Evolutionary conservation across 139 green algal species (phyloP).

Genomic region (Picochlorum sp.): DNA sequence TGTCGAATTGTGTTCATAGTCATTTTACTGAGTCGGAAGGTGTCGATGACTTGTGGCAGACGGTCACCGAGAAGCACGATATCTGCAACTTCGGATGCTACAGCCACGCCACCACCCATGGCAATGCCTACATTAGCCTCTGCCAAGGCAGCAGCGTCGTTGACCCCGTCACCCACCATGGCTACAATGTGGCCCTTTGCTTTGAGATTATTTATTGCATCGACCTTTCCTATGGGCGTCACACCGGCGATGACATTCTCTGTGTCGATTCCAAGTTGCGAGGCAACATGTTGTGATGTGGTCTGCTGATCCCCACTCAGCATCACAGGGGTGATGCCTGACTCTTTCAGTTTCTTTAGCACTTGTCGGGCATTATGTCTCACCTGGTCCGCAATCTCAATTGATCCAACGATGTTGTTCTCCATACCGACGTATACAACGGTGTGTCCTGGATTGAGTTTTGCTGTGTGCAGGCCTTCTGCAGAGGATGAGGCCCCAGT

Average conservation of each 20-base stretch:
- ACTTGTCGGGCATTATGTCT: conserved; percentile 42
- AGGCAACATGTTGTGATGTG: conserved; percentile 48
- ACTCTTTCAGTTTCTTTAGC: conserved; percentile 18
- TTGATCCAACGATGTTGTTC: conserved; percentile 37
- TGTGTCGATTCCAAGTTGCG: conserved; percentile 45
- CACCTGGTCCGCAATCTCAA: conserved; percentile 57
- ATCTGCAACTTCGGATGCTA: conserved; percentile 54
- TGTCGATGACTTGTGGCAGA: conserved; percentile 67
- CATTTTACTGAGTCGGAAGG: conserved; percentile 52
- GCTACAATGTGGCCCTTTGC: conserved; percentile 46
- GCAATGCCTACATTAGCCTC: conserved; percentile 79
- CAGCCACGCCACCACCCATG: conserved; percentile 62
- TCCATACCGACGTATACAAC: conserved; percentile 55
- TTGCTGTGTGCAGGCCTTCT: not conserved
- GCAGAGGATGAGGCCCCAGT: not conserved
- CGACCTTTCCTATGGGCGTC: conserved; percentile 53
- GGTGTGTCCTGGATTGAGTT: not conserved
- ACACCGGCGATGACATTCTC: conserved; percentile 54
- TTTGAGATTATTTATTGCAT: conserved; percentile 49
- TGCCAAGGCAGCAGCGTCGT: conserved; percentile 80
- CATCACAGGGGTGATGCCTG: conserved; percentile 53
- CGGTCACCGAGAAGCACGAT: conserved; percentile 75
- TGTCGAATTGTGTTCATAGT: conserved; percentile 82
- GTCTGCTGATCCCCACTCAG: conserved; percentile 60
- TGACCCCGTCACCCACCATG: conserved; percentile 89